Base-by-base conservation (phyloP, 1,284 basidiomycete genomes). In the Grifola frondosa region DNA sequence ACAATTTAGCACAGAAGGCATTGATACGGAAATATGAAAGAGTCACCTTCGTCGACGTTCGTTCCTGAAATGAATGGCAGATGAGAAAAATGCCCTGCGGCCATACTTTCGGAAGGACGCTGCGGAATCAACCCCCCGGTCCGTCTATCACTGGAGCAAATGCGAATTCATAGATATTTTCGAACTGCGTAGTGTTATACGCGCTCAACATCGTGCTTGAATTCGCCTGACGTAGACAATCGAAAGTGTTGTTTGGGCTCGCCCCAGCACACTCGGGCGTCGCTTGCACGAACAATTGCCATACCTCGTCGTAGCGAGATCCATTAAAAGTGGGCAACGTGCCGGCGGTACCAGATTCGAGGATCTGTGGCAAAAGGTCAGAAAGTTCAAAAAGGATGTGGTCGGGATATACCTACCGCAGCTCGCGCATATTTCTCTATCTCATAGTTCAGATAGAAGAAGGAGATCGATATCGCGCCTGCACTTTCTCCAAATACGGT, bases 401-500 rank as follows among this genome's bases (percentile, higher is more conserved):
- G n/a, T n/a, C n/a, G n/a, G n/a, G n/a, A n/a, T 17, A 19, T 5
- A 57, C 69, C 40, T 58, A 76, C 74, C 2, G 66, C 74, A 23
- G 66, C 73, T 44, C 73, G 55, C 10, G 65, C 74, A 19, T 74
- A 57, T 26, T 56, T 59, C 12, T 63, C 56, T 20, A 78, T 48
- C 10, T 60, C 58, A 1, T 71, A 65, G 47, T 74, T 70, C 23
- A 78, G 61, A 48, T 69, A 71, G 3, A 73, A 61, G 20, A 68
- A 54, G 0, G 69, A 61, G 8, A 67, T 68, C 51, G 73, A 71
- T 12, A 75, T 68, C 1, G 75, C 59, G 2, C 78, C 78, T 5
- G 78, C 77, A 50, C 75, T 78, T 53, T 79, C 66, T 8, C 78
- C 78, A 47, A 77, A 75, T 5, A 76, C 58, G 0, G 77, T 80